These are phyloP conservation scores for Rhizophagus sp. DNA, from an alignment of 192 early-diverging fungal genomes.

Conservation along the genomic window DNA sequence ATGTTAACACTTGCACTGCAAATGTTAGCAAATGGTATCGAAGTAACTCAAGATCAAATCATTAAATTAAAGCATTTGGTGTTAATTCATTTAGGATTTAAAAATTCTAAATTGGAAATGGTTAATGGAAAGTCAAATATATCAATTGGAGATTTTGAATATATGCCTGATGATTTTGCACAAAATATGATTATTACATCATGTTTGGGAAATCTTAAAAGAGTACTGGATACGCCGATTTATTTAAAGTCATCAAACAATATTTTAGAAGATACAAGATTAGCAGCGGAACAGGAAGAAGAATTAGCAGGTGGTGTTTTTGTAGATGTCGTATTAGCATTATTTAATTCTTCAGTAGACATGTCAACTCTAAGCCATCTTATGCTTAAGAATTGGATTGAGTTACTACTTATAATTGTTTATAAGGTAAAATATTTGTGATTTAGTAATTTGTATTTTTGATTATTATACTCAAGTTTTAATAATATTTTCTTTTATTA, in stretches of 20 bases:
- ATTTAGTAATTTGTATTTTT: background rate
- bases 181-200: constrained; percentile 39
- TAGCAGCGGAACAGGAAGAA: constrained; percentile 19
- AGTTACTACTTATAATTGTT: constrained; percentile 55
- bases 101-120: constrained; percentile 41
- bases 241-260: constrained; percentile 13
- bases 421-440: constrained; percentile 49
- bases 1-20: constrained; percentile 54
- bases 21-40: constrained; percentile 55
- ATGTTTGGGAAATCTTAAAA: constrained; percentile 42
- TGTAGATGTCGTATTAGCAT: constrained; percentile 55
- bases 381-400: constrained; percentile 56
- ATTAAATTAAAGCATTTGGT: constrained; percentile 51
- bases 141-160: constrained; percentile 43
- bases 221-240: constrained; percentile 45
- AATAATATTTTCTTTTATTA: background rate
- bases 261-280: background rate
- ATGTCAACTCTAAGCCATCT: constrained; percentile 45
- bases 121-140: constrained; percentile 41
- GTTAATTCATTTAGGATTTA: constrained; percentile 53
- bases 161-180: constrained; percentile 37
- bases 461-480: background rate
- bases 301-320: constrained; percentile 48
- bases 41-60: constrained; percentile 45
- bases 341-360: constrained; percentile 52